Evolutionary conservation across 2,329 filamentous ascomycete genomes (phyloP).

Genomic region (Penicillium sp.): DNA sequence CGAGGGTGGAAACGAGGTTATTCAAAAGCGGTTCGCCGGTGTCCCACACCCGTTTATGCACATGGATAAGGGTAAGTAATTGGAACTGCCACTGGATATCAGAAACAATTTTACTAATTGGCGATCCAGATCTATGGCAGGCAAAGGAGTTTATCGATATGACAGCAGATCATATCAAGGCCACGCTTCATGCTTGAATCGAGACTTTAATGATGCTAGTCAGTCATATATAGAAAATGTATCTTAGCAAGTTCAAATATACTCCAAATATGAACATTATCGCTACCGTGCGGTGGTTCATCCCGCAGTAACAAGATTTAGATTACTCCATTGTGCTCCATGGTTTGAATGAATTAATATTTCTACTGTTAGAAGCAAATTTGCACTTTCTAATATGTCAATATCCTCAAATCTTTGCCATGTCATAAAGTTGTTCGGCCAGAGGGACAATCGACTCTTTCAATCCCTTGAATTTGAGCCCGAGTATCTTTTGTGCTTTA

Average conservation of each 20-base stretch:
- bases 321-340: too few species aligned
- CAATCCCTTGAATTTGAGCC: constrained; percentile 39
- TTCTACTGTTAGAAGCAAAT: too few species aligned
- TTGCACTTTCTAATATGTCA: too few species aligned
- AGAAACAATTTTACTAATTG: background rate
- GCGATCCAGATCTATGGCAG: constrained; percentile 28
- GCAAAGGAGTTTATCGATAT: constrained; percentile 36
- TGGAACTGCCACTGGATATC: background rate
- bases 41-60: constrained; percentile 58
- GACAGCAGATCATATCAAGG: constrained; percentile 25
- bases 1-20: constrained; percentile 52
- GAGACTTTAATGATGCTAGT: background rate
- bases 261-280: background rate
- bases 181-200: constrained; percentile 15
- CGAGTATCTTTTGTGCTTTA: constrained; percentile 51
- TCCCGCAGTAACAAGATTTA: too few species aligned
- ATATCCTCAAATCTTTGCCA: constrained; percentile 13
- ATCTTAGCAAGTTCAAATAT: background rate
- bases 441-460: constrained; percentile 26
- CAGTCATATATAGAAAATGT: background rate
- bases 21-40: constrained; percentile 51
- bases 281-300: too few species aligned
- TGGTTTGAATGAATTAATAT: too few species aligned
- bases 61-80: constrained; percentile 42
- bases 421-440: constrained; percentile 25